Evolutionary conservation across 768 basidiomycete genomes (phyloP).

Genomic region (Naganishia onofrii): DNA sequence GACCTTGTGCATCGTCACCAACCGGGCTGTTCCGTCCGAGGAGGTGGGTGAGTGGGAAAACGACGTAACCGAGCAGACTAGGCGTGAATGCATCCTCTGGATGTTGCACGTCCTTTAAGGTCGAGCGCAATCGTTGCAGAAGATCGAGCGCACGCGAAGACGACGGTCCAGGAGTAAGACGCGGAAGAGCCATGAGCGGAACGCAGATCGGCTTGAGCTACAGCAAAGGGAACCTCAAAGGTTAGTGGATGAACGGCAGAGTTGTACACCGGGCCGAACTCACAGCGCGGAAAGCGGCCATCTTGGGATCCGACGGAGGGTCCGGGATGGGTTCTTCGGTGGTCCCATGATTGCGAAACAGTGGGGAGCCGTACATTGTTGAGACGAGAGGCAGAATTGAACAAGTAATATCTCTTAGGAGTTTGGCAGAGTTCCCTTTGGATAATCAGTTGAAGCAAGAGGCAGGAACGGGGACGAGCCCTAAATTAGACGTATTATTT

Average conservation of each 20-base stretch:
- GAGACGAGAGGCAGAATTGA: neutral
- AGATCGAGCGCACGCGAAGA: slow-evolving; percentile 56
- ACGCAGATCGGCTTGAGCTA: slow-evolving; percentile 72
- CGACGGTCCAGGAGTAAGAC: slow-evolving; percentile 61
- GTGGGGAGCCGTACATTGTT: neutral
- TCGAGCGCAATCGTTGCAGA: slow-evolving; percentile 59
- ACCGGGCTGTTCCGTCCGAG: slow-evolving; percentile 70
- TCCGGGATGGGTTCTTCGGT: neutral
- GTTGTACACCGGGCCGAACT: neutral
- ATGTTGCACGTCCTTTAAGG: slow-evolving; percentile 56
- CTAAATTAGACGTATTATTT: too few species aligned
- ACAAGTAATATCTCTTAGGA: too few species aligned
- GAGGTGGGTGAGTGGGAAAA: slow-evolving; percentile 82
- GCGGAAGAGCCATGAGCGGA: slow-evolving; percentile 69
- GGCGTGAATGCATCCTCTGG: slow-evolving; percentile 55
- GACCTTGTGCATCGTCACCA: neutral
- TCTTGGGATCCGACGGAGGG: neutral
- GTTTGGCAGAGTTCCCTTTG: neutral
- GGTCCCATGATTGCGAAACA: neutral
- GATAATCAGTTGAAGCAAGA: too few species aligned
- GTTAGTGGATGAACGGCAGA: neutral
- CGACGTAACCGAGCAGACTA: slow-evolving; percentile 73
- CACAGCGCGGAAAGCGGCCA: neutral
- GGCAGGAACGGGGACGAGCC: too few species aligned
- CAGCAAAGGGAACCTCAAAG: neutral